phyloP scores from a whole-genome alignment of 139 green algal genomes.

The Chlamydomonas schloesseri region DNA sequence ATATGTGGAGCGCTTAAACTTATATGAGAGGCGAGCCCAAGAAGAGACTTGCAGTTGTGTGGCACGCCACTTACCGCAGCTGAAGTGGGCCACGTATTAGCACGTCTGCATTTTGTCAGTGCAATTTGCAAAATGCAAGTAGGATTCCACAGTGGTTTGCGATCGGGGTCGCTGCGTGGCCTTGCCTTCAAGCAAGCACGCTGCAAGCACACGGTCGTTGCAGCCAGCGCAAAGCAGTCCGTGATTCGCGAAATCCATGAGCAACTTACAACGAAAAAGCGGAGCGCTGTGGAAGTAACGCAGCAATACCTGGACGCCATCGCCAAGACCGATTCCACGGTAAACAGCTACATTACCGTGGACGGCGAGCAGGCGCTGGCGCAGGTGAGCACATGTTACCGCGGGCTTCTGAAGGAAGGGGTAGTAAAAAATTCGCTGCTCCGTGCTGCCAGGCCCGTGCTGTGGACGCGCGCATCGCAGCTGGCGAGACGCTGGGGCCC shows the following conservation, averaged over 20 bases:
- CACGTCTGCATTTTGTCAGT: no score
- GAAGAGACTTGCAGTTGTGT: no score
- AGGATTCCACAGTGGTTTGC: not conserved
- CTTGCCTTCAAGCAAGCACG: constrained; percentile 28
- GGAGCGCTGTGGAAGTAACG: constrained; percentile 58
- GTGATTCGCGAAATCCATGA: constrained; percentile 59
- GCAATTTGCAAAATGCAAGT: constrained; percentile 9
- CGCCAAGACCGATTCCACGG: constrained; percentile 27
- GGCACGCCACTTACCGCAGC: not conserved
- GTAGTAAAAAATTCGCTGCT: no score
- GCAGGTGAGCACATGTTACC: no score
- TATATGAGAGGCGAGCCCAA: no score
- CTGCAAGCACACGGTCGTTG: constrained; percentile 2
- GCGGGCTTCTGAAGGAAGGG: no score
- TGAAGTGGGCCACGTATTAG: no score
- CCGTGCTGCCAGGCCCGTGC: constrained; percentile 56
- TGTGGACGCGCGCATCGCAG: constrained; percentile 69
- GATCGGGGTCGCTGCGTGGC: constrained; percentile 15
- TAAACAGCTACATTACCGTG: constrained; percentile 71
- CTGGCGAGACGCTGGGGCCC: constrained; percentile 46
- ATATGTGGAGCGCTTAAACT: no score
- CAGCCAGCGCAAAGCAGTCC: constrained; percentile 1
- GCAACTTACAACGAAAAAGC: constrained; percentile 53
- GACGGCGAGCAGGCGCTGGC: constrained; percentile 57
- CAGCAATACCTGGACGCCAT: constrained; percentile 63